Conservation (phyloP, 352 stramenopile genomes). For the Phytopythium litorale region DNA sequence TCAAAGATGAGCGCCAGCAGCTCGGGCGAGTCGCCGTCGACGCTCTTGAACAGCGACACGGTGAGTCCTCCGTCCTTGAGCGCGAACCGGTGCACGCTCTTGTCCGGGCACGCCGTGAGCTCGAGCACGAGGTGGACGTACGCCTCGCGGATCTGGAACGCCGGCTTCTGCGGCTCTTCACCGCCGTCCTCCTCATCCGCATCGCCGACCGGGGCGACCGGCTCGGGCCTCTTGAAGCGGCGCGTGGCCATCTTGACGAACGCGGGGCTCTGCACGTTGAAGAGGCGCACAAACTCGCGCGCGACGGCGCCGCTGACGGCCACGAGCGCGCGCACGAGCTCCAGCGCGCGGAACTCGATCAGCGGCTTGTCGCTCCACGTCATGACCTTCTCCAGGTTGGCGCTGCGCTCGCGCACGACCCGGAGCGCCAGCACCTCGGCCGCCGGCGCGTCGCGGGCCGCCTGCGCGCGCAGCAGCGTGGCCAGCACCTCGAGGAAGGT, state of each 20-base stretch:
- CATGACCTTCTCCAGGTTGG: slow-evolving; percentile 63
- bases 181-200: slow-evolving; percentile 4
- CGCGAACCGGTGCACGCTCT: slow-evolving; percentile 76
- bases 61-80: slow-evolving; percentile 69
- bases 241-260: slow-evolving; percentile 60
- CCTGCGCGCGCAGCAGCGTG: slow-evolving; percentile 36
- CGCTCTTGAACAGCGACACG: slow-evolving; percentile 66
- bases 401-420: slow-evolving; percentile 64
- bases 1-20: slow-evolving; percentile 48
- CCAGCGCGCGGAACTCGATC: slow-evolving; percentile 68
- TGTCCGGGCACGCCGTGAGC: slow-evolving; percentile 57
- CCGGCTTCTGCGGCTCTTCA: slow-evolving; percentile 14
- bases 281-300: slow-evolving; percentile 72
- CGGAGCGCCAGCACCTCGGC: slow-evolving; percentile 63
- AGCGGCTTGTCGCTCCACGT: slow-evolving; percentile 84
- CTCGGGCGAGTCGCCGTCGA: slow-evolving; percentile 65
- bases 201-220: not conserved
- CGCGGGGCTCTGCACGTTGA: slow-evolving; percentile 66
- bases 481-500: slow-evolving; percentile 56
- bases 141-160: slow-evolving; percentile 60
- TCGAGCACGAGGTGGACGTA: slow-evolving; percentile 66
- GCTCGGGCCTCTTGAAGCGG: slow-evolving; percentile 53
- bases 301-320: slow-evolving; percentile 34
- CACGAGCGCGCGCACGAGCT: slow-evolving; percentile 48
- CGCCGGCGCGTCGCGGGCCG: slow-evolving; percentile 17